These are phyloP conservation scores for Dothidotthia symphoricarpi DNA, from an alignment of 2,329 filamentous ascomycete genomes.

Conservation along the genomic window DNA sequence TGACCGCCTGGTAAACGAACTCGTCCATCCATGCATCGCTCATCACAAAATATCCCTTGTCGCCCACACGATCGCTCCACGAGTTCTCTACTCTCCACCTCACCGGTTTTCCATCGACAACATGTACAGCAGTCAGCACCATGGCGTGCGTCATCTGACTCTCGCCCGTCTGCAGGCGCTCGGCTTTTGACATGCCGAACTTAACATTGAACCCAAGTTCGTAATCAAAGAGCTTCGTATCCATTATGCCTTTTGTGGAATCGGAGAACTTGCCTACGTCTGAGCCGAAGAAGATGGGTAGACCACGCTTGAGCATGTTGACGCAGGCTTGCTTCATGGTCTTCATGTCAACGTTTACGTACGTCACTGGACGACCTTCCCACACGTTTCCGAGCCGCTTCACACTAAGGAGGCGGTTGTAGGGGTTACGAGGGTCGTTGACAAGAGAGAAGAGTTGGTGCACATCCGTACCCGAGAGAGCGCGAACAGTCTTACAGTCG, in stretches of 20 bases:
- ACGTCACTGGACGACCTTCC: slow-evolving; percentile 71
- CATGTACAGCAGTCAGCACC: slow-evolving; percentile 83
- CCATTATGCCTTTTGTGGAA: slow-evolving; percentile 70
- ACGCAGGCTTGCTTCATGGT: slow-evolving; percentile 72
- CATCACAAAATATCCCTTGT: slow-evolving; percentile 88
- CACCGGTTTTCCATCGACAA: slow-evolving; percentile 64
- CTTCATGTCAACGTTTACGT: slow-evolving; percentile 76
- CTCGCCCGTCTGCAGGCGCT: slow-evolving; percentile 71
- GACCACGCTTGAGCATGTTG: slow-evolving; percentile 71
- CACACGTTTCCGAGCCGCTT: slow-evolving; percentile 78
- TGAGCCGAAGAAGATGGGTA: slow-evolving; percentile 84
- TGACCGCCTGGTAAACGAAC: slow-evolving; percentile 83
- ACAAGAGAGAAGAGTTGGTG: slow-evolving; percentile 75
- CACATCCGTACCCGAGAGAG: slow-evolving; percentile 60
- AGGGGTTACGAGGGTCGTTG: slow-evolving; percentile 78
- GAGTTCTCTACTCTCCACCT: slow-evolving; percentile 87
- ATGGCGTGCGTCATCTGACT: slow-evolving; percentile 88
- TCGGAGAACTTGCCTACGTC: slow-evolving; percentile 85
- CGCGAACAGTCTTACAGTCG: slow-evolving; percentile 56
- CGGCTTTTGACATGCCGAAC: slow-evolving; percentile 72
- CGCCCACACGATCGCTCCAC: slow-evolving; percentile 69
- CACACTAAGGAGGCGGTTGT: slow-evolving; percentile 71
- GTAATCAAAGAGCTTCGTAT: slow-evolving; percentile 73
- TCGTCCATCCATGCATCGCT: slow-evolving; percentile 64
- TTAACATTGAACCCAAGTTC: slow-evolving; percentile 78